These are phyloP conservation scores for Lecanicillium sp. DNA, from an alignment of 2,329 filamentous ascomycete genomes.

Conservation along the genomic window DNA sequence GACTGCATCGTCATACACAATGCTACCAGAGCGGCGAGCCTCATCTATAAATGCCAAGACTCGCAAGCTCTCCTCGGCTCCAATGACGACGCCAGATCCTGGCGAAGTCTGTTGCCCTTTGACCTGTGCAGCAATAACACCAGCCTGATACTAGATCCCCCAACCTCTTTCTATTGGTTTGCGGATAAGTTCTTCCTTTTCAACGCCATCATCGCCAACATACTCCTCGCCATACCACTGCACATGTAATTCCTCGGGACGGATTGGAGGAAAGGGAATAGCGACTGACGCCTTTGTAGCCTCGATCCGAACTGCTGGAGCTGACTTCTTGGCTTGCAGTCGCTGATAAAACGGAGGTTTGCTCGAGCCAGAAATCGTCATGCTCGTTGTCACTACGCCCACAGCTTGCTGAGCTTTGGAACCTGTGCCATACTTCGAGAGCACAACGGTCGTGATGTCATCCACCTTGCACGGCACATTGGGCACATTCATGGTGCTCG, in stretches of 20 bases:
- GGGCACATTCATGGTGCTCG: too few relatives aligned
- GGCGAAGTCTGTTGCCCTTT: background rate
- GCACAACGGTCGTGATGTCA: too few relatives aligned
- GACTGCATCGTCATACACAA: too few relatives aligned
- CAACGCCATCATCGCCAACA: constrained; percentile 1
- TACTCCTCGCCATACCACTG: constrained; percentile 1
- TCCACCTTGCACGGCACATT: too few relatives aligned
- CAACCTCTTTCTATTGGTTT: constrained; percentile 1
- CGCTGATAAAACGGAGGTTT: too few relatives aligned
- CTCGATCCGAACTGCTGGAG: background rate
- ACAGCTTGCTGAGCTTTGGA: too few relatives aligned
- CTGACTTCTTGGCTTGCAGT: background rate
- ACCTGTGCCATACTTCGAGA: too few relatives aligned
- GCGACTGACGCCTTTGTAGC: constrained; percentile 1
- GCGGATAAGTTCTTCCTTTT: background rate
- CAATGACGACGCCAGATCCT: background rate
- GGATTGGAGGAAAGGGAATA: constrained; percentile 1
- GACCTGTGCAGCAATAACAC: background rate
- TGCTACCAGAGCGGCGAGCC: too few relatives aligned
- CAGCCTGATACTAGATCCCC: constrained; percentile 1
- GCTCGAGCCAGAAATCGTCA: too few relatives aligned
- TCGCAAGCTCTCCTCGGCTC: background rate
- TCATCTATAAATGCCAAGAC: too few relatives aligned
- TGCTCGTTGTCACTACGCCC: too few relatives aligned
- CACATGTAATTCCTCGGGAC: background rate